A percentile compares a stretch with the other conserved stretches of the same genome.
These are phyloP conservation scores for Haplosporangium sp. DNA, from an alignment of 371 early-diverging fungal species.

Conservation along the genomic window DNA sequence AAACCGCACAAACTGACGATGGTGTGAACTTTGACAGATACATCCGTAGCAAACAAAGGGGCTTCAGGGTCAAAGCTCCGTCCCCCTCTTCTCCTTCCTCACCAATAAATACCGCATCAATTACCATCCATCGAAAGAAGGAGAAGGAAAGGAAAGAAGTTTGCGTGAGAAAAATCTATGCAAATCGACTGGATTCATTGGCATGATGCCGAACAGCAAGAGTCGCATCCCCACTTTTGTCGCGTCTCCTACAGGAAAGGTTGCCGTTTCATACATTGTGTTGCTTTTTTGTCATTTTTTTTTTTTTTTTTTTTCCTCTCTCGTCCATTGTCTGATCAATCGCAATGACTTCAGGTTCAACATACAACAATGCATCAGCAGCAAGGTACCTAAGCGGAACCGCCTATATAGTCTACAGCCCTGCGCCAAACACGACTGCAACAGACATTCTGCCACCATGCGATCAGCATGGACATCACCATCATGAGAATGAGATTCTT, in stretches of 20 bases:
- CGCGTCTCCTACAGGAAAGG: too few relatives aligned
- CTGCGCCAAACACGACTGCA: background rate
- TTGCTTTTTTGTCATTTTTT: background rate
- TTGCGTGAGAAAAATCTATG: background rate
- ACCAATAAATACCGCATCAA: background rate
- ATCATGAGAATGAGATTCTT: background rate
- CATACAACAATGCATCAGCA: background rate
- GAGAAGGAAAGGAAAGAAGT: background rate
- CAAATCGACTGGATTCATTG: background rate
- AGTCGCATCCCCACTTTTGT: too few relatives aligned
- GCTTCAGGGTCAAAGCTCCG: background rate
- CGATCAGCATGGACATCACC: background rate
- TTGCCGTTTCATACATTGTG: background rate
- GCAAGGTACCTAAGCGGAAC: slow-evolving; percentile 25
- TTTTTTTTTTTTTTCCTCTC: background rate
- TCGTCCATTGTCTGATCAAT: background rate
- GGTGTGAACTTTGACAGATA: too few relatives aligned
- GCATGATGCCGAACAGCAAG: too few relatives aligned
- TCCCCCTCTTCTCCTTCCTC: background rate
- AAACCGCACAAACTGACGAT: too few relatives aligned
- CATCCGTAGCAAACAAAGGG: too few relatives aligned
- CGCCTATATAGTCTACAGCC: slow-evolving; percentile 37
- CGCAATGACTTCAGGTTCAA: too few relatives aligned
- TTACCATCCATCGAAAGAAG: too few relatives aligned
- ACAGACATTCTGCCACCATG: background rate